Evolutionary conservation across 345 rosid species (phyloP).

Genomic region (Syzygium aqueum): DNA sequence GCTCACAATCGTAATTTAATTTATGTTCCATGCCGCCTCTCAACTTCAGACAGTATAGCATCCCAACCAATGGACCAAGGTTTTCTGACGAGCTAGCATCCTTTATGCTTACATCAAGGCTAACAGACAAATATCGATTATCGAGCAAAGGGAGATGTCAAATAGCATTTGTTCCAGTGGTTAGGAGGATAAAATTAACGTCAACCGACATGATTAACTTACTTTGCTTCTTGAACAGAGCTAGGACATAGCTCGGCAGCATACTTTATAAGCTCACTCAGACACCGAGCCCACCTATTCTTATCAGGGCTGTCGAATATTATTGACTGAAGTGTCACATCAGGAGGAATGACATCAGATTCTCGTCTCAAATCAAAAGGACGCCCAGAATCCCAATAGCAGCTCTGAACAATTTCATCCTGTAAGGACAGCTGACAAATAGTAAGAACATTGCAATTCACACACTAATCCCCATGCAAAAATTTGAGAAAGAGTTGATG

Average conservation of each 20-base stretch:
- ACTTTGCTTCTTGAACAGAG: conserved; percentile 96
- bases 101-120: background rate
- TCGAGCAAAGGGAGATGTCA: background rate
- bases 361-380: conserved; percentile 90
- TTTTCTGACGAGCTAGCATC: background rate
- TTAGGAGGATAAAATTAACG: background rate
- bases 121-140: background rate
- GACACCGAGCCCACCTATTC: conserved; percentile 94
- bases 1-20: background rate
- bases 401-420: conserved; percentile 98
- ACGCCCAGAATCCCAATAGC: conserved; percentile 93
- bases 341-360: conserved; percentile 86
- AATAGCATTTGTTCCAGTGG: background rate
- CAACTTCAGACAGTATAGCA: background rate
- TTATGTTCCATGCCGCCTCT: background rate
- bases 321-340: conserved; percentile 87
- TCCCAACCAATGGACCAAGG: background rate
- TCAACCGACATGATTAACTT: conserved; percentile 16
- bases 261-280: conserved; percentile 87
- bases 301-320: conserved; percentile 96
- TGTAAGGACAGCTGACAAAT: conserved; percentile 12
- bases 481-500: background rate
- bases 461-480: background rate
- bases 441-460: background rate
- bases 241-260: conserved; percentile 95